Conservation (phyloP, 2,329 filamentous ascomycete species). For the Colletotrichum eleusines region DNA sequence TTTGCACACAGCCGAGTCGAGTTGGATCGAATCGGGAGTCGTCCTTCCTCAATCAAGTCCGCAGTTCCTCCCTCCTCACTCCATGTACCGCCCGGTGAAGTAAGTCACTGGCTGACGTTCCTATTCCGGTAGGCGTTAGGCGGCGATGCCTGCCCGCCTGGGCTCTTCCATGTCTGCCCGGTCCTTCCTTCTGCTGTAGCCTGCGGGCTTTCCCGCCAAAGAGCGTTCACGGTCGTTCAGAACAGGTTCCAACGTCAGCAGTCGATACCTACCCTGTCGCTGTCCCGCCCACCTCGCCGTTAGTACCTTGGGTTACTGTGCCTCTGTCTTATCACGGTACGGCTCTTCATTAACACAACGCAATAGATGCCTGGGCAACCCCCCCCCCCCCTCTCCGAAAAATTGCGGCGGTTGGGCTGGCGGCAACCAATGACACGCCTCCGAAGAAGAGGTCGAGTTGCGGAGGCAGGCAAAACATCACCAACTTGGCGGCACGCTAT, state of each 20-base stretch:
- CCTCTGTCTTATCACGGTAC: constrained; percentile 32
- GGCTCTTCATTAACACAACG: constrained; percentile 6
- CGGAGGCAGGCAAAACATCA: constrained; percentile 33
- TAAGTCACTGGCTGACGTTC: constrained; percentile 31
- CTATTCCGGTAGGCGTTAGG: constrained; percentile 35
- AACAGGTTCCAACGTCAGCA: constrained; percentile 10
- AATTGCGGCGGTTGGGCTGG: constrained; percentile 27
- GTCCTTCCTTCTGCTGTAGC: neutral
- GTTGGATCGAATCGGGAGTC: constrained; percentile 6
- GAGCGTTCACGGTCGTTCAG: constrained; percentile 22
- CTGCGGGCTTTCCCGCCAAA: constrained; percentile 4
- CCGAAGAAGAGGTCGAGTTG: constrained; percentile 33
- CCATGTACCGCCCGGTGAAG: constrained; percentile 23
- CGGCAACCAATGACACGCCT: constrained; percentile 42
- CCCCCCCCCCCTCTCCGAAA: neutral
- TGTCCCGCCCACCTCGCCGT: constrained; percentile 1
- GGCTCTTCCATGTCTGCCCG: constrained; percentile 25
- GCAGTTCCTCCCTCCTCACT: neutral
- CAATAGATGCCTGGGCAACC: constrained; percentile 4
- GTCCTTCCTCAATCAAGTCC: neutral
- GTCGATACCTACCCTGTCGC: constrained; percentile 3
- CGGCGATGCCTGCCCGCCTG: constrained; percentile 42
- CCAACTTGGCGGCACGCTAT: constrained; percentile 48
- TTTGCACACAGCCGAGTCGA: neutral
- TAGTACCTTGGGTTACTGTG: constrained; percentile 3